Conservation (phyloP, 495 filamentous ascomycete genomes). For the Daldinia decipiens region DNA sequence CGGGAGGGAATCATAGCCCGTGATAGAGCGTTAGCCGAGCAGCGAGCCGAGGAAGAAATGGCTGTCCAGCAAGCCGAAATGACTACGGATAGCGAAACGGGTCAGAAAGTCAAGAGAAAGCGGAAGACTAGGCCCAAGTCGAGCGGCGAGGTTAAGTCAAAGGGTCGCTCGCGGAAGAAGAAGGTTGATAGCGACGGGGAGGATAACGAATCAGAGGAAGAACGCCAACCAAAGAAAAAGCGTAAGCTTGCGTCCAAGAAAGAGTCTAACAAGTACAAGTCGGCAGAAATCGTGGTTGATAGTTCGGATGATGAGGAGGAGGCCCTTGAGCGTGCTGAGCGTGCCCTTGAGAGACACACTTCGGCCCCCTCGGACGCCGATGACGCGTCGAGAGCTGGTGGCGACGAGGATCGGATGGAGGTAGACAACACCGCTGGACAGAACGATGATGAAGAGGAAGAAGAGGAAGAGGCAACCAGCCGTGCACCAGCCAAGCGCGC, state of each 20-base stretch:
- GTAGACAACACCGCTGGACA: slow-evolving; percentile 49
- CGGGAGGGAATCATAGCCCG: slow-evolving; percentile 79
- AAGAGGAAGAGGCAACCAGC: slow-evolving; percentile 51
- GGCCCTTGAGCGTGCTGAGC: slow-evolving; percentile 56
- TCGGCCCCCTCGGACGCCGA: slow-evolving; percentile 45
- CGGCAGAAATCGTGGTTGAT: slow-evolving; percentile 80
- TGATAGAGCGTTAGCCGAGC: slow-evolving; percentile 74
- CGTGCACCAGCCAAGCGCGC: slow-evolving; percentile 47
- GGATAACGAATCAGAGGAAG: slow-evolving; percentile 59
- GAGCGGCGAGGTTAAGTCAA: slow-evolving; percentile 57
- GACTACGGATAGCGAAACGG: slow-evolving; percentile 80
- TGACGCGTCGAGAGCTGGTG: slow-evolving; percentile 41
- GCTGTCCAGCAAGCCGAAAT: slow-evolving; percentile 73
- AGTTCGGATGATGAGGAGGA: slow-evolving; percentile 62
- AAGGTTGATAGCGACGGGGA: slow-evolving; percentile 67
- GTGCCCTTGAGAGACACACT: slow-evolving; percentile 47
- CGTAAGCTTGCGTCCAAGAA: slow-evolving; percentile 68
- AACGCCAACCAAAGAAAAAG: slow-evolving; percentile 66
- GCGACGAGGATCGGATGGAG: slow-evolving; percentile 49
- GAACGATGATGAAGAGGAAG: slow-evolving; percentile 56
- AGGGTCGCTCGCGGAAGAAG: slow-evolving; percentile 70
- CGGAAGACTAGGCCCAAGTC: slow-evolving; percentile 62
- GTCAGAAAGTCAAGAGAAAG: slow-evolving; percentile 76
- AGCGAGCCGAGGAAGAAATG: slow-evolving; percentile 77
- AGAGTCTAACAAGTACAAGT: slow-evolving; percentile 75